These are phyloP conservation scores for Pseudomassariella vexata DNA, from an alignment of 2,329 filamentous ascomycete genomes.

Conservation along the genomic window DNA sequence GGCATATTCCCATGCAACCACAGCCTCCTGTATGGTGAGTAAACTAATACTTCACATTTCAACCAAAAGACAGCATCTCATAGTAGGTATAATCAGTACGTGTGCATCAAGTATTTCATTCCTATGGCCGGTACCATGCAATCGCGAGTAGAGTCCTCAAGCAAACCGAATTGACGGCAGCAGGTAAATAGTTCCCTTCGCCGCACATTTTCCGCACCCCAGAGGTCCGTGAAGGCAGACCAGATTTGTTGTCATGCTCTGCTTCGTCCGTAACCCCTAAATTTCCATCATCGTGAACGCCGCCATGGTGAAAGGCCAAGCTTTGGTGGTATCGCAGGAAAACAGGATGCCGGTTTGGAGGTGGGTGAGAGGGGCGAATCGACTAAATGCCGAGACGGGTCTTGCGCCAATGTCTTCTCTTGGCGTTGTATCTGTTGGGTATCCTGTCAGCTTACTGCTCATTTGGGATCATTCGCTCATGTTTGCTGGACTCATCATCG, in stretches of 20 bases:
- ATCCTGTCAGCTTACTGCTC: conserved; percentile 12
- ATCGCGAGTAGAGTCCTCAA: conserved; percentile 12
- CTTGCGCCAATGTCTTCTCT: conserved; percentile 99
- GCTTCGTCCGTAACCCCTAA: no score
- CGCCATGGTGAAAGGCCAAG: conserved; percentile 4
- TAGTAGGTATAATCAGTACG: no score
- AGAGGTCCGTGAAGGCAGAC: no score
- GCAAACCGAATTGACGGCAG: conserved; percentile 6
- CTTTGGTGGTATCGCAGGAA: conserved; percentile 5
- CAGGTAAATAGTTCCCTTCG: not conserved
- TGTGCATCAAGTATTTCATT: conserved; percentile 11
- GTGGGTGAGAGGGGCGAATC: conserved; percentile 39
- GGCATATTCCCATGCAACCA: no score
- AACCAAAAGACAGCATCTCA: no score
- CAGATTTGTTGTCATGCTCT: no score
- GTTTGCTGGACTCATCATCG: not conserved
- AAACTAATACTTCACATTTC: no score
- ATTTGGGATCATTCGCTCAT: not conserved
- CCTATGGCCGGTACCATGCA: conserved; percentile 37
- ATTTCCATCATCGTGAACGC: no score
- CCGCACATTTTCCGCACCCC: no score
- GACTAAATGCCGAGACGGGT: conserved; percentile 96
- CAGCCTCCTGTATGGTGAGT: no score
- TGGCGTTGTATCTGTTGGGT: conserved; percentile 88
- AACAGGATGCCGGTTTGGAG: conserved; percentile 13